Percentiles rank a stretch among this genome's conserved stretches.
These are phyloP conservation scores for Calonectria honghensis DNA, from an alignment of 2,329 filamentous ascomycete genomes.

Conservation along the genomic window DNA sequence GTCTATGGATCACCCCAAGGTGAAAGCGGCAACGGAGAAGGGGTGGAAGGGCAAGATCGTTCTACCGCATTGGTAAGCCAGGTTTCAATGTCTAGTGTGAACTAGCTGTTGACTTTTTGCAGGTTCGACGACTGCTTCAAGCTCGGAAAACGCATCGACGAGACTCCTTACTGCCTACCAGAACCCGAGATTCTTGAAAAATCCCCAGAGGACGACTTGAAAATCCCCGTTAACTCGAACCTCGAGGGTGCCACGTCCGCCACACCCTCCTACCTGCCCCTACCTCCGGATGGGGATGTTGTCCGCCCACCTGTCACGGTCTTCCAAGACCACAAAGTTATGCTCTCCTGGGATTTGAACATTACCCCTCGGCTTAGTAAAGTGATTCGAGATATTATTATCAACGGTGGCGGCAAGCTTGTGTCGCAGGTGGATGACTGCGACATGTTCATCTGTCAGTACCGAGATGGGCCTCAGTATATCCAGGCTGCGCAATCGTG, in stretches of 20 bases:
- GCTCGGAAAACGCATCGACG: constrained; percentile 92
- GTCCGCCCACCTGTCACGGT: constrained; percentile 77
- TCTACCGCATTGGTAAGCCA: constrained; percentile 88
- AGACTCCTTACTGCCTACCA: constrained; percentile 89
- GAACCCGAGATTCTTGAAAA: constrained; percentile 87
- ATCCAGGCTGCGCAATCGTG: constrained; percentile 82
- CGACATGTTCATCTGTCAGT: constrained; percentile 91
- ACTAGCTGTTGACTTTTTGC: constrained; percentile 17
- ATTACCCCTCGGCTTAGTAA: constrained; percentile 80
- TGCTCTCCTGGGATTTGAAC: constrained; percentile 84
- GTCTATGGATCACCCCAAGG: constrained; percentile 83
- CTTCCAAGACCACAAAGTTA: constrained; percentile 85
- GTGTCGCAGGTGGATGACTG: constrained; percentile 80
- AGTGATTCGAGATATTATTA: constrained; percentile 83
- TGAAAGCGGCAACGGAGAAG: constrained; percentile 77
- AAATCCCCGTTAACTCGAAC: constrained; percentile 74
- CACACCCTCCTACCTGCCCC: constrained; percentile 65
- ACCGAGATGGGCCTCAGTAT: constrained; percentile 88
- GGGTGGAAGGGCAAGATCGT: constrained; percentile 86
- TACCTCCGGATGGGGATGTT: constrained; percentile 65
- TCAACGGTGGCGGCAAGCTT: constrained; percentile 81
- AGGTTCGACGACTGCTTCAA: constrained; percentile 98
- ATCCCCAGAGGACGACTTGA: constrained; percentile 72
- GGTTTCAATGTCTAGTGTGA: constrained; percentile 3
- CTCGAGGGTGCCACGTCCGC: constrained; percentile 80